Conservation (phyloP, 2,329 filamentous ascomycete genomes). For the Fusarium sambucinum region DNA sequence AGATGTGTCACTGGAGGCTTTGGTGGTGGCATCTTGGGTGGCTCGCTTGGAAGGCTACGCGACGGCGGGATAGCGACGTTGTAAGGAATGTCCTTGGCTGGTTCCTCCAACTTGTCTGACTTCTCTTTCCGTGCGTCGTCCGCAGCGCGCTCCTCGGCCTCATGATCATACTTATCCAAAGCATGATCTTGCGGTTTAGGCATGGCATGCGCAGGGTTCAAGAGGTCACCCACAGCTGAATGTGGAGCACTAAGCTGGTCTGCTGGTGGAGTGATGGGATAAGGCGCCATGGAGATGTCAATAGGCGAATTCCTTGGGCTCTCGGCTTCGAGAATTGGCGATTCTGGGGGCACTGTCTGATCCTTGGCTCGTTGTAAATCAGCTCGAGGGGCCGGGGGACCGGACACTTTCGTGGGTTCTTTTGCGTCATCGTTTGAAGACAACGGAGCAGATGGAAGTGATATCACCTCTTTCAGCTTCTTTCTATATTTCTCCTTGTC, state of each 20-base stretch:
- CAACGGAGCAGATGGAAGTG: constrained; percentile 53
- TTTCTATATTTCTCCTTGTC: constrained; percentile 95
- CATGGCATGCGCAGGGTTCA: constrained; percentile 70
- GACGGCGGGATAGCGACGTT: constrained; percentile 67
- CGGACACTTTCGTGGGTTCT: constrained; percentile 14
- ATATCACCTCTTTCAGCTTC: constrained; percentile 82
- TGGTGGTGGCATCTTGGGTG: constrained; percentile 66
- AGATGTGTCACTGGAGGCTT: constrained; percentile 57
- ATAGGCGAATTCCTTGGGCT: constrained; percentile 69
- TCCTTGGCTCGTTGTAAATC: constrained; percentile 45
- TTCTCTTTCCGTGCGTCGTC: constrained; percentile 61
- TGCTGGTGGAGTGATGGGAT: constrained; percentile 73
- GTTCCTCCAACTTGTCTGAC: constrained; percentile 58
- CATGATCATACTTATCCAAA: constrained; percentile 66
- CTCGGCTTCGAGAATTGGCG: constrained; percentile 64
- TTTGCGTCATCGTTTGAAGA: constrained; percentile 41
- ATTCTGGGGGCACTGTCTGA: constrained; percentile 53
- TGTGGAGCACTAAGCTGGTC: constrained; percentile 58
- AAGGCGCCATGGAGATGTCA: constrained; percentile 69
- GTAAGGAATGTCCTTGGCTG: constrained; percentile 62
- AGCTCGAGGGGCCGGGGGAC: constrained; percentile 39
- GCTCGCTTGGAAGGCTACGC: constrained; percentile 65
- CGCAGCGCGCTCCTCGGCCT: constrained; percentile 63
- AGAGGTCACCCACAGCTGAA: constrained; percentile 62
- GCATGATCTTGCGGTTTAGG: constrained; percentile 72